These are phyloP conservation scores for Russula sp. DNA, from an alignment of 768 basidiomycete genomes.

Conservation along the genomic window DNA sequence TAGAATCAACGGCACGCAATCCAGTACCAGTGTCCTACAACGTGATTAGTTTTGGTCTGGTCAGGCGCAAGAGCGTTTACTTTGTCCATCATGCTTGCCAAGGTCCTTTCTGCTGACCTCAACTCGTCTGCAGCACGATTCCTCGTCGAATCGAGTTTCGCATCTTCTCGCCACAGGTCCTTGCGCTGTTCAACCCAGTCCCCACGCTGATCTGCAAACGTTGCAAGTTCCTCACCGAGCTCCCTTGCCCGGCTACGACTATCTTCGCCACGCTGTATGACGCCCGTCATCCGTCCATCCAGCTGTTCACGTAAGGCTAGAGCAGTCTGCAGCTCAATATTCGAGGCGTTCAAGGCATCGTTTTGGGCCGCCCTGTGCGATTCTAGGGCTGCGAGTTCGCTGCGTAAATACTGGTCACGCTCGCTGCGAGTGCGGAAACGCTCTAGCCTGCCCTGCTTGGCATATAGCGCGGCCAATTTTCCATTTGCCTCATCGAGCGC, in stretches of 20 bases:
- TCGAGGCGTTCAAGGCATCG: slow-evolving; percentile 48
- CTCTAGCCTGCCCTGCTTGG: slow-evolving; percentile 84
- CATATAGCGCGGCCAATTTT: slow-evolving; percentile 66
- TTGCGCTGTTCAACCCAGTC: slow-evolving; percentile 77
- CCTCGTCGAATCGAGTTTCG: slow-evolving; percentile 74
- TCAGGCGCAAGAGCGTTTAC: slow-evolving; percentile 35
- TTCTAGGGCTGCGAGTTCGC: slow-evolving; percentile 69
- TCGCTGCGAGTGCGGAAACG: slow-evolving; percentile 81
- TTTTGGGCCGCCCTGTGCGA: slow-evolving; percentile 52
- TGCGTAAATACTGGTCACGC: slow-evolving; percentile 74
- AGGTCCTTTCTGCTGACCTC: slow-evolving; percentile 65
- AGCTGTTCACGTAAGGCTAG: slow-evolving; percentile 48
- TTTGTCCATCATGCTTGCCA: slow-evolving; percentile 96
- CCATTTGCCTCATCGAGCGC: slow-evolving; percentile 71
- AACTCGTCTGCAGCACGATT: slow-evolving; percentile 76
- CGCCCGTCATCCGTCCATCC: slow-evolving; percentile 49
- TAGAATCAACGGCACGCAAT: slow-evolving; percentile 77
- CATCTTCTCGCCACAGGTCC: slow-evolving; percentile 93
- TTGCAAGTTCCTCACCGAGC: slow-evolving; percentile 53
- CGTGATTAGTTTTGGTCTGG: slow-evolving; percentile 12
- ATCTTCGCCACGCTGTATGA: slow-evolving; percentile 59
- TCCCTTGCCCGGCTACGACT: slow-evolving; percentile 50
- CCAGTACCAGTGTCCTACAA: slow-evolving; percentile 85
- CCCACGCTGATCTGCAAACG: slow-evolving; percentile 60
- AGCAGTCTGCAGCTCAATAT: slow-evolving; percentile 44